phyloP scores from a whole-genome alignment of 345 rosid species.

The Mallotus nudiflorus region DNA sequence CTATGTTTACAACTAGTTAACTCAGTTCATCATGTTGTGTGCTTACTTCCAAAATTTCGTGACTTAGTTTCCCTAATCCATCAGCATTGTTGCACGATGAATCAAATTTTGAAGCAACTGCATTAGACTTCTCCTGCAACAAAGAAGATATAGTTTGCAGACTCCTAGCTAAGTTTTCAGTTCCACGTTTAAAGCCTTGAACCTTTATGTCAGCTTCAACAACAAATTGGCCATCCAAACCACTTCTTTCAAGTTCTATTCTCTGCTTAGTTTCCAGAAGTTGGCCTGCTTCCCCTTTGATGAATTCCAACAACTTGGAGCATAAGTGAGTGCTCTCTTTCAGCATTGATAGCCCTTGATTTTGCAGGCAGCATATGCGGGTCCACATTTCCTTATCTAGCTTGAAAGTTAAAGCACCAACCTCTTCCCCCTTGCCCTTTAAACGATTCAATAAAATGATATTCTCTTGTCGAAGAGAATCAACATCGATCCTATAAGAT shows the following conservation, averaged over 20 bases:
- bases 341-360: slow-evolving; percentile 69
- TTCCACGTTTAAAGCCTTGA: slow-evolving; percentile 67
- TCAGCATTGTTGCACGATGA: slow-evolving; percentile 20
- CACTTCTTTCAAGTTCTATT: slow-evolving; percentile 29
- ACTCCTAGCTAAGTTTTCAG: slow-evolving; percentile 70
- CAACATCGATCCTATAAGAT: slow-evolving; percentile 58
- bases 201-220: slow-evolving; percentile 72
- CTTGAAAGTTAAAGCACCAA: slow-evolving; percentile 53
- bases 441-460: slow-evolving; percentile 70
- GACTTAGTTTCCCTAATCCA: slow-evolving; percentile 35
- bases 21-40: not conserved
- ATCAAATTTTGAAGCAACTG: slow-evolving; percentile 41
- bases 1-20: not conserved
- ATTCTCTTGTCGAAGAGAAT: slow-evolving; percentile 85
- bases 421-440: slow-evolving; percentile 57
- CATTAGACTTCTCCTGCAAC: slow-evolving; percentile 63
- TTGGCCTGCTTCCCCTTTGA: slow-evolving; percentile 54
- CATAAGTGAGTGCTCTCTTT: slow-evolving; percentile 59
- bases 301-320: slow-evolving; percentile 61
- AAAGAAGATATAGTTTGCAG: slow-evolving; percentile 63
- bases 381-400: slow-evolving; percentile 70
- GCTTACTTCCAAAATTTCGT: slow-evolving; percentile 59
- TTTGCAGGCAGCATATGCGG: slow-evolving; percentile 67
- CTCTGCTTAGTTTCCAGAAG: slow-evolving; percentile 47
- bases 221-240: slow-evolving; percentile 64